Evolutionary conservation across 2,329 filamentous ascomycete species (phyloP).

Genomic region (Emergomyces pasteurianus): DNA sequence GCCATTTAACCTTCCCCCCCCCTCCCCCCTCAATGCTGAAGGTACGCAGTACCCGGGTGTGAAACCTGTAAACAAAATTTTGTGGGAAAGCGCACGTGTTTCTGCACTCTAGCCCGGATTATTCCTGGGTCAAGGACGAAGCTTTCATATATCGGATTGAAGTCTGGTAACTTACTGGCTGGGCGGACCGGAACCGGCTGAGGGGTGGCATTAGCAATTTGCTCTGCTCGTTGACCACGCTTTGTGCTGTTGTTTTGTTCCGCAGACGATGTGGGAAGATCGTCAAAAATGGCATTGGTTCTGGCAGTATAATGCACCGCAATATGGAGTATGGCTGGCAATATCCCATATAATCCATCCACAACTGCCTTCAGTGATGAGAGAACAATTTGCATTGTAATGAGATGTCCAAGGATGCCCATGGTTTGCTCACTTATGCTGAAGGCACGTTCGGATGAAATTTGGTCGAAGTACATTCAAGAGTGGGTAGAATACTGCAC

Average conservation of each 20-base stretch:
- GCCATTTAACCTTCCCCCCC: too few relatives aligned
- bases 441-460: slow-evolving; percentile 35
- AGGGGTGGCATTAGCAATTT: too few relatives aligned
- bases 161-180: slow-evolving; percentile 1
- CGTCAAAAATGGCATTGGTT: not conserved
- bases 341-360: slow-evolving; percentile 34
- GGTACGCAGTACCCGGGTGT: slow-evolving; percentile 7
- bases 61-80: slow-evolving; percentile 2
- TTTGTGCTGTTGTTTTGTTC: not conserved
- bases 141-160: slow-evolving; percentile 5
- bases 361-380: slow-evolving; percentile 50
- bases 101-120: not conserved
- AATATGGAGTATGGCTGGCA: slow-evolving; percentile 28
- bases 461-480: slow-evolving; percentile 46
- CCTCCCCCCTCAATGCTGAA: slow-evolving; percentile 8
- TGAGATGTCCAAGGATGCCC: slow-evolving; percentile 44
- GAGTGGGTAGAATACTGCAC: slow-evolving; percentile 47
- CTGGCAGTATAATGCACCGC: not conserved
- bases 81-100: not conserved
- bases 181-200: too few relatives aligned
- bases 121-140: not conserved
- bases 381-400: slow-evolving; percentile 50
- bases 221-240: not conserved
- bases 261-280: not conserved
- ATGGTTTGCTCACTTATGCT: slow-evolving; percentile 46